Base-by-base conservation (phyloP, 2,329 filamentous ascomycete genomes). In the Sarocladium strictum region DNA sequence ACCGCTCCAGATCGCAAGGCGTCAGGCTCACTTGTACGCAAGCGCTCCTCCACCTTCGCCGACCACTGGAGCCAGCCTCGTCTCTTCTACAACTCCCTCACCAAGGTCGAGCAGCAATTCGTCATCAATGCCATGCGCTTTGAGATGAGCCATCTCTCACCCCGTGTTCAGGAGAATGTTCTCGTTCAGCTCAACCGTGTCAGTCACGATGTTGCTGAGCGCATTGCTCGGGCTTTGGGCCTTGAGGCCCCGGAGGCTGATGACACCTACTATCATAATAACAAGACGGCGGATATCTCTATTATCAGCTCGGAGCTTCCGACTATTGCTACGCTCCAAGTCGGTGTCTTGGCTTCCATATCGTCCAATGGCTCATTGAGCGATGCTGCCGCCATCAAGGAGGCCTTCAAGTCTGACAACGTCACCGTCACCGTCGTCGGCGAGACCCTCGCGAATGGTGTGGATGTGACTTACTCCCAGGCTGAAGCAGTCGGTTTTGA, bases 51-150 rank as follows among this genome's bases (percentile, higher is more conserved):
- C 15, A 54, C 54, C 47, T 58, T 58, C 43, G 45, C 33, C 24
- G 57, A 58, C 40, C 57, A 58, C 88, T 90, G 85, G 85, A 82
- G 80, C 2, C 87, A 90, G 65, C 80, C 85, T 0, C 80, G 86
- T 1, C 75, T 90, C 12, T 89, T 90, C 71, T 89, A 80, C 47
- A 58, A 58, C 54, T 58, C 85, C 0, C 73, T 90, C 49, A 72
- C 77, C 2, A 73, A 77, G 2, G 75, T 76, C 0, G 86, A 90
- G 69, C 80, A 88, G 65, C 87, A 90, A 64, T 85, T 88, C 64
- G 67, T 90, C 40, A 77, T 90, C 71, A 86, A 90, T 66, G 86
- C 85, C 1, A 83, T 90, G 55, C 83, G 87, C 33, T 89, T 90
- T 67, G 87, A 90, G 70, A 78, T 77, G 0, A 77, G 81, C 21